Evolutionary conservation across 2,329 filamentous ascomycete species (phyloP), one percentile per base, ranked within the genome.

Genomic region (Aspergillus novoparasiticus): DNA sequence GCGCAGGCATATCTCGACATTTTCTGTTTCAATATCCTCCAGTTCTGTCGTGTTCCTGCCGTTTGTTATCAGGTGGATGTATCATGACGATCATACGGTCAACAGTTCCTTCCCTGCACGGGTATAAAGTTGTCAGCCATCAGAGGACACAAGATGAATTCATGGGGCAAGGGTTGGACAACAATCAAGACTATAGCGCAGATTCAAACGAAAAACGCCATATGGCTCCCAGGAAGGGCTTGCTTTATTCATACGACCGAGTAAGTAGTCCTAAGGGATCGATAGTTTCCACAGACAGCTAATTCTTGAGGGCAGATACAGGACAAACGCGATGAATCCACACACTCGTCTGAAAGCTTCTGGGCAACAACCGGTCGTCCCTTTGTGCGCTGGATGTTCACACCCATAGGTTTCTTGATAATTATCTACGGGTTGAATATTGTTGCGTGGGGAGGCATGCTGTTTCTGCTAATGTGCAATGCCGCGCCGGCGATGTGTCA

Each of bases 381-480:
- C 6, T 11, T 32, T 3, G 30, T 41, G n/a, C 51, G 12, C 4
- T 96, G 92, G 80, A 86, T 90, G 70, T 80, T 86, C 43, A 96
- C 92, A 0, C 90, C 90, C 0, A 77, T 91, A 60, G 92, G 93
- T 3, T 93, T 95, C 74, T 80, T 92, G 59, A 86, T 94, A 46
- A 90, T 89, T 2, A 76, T 96, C 6, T 96, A 96, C 76, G 88
- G 90, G 14, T 84, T 95, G 62, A 94, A 94, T 67, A 86, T 96
- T 23, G 87, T 96, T 11, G 93, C 91, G 0, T 96, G 93, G 93
- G 93, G 93, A 58, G 92, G 90, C 62, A 96, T 96, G 93, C 84
- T 96, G 39, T 96, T 96, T 78, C 81, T 96, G 21, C 82, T 97
- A 2, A 86, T 96, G 30, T 90, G 89, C 81, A 92, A 93, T 71